Evolutionary conservation across 116 monocot species (phyloP), one percentile per base, ranked within the genome.

Genomic region (Trichopus zeylanicus): DNA sequence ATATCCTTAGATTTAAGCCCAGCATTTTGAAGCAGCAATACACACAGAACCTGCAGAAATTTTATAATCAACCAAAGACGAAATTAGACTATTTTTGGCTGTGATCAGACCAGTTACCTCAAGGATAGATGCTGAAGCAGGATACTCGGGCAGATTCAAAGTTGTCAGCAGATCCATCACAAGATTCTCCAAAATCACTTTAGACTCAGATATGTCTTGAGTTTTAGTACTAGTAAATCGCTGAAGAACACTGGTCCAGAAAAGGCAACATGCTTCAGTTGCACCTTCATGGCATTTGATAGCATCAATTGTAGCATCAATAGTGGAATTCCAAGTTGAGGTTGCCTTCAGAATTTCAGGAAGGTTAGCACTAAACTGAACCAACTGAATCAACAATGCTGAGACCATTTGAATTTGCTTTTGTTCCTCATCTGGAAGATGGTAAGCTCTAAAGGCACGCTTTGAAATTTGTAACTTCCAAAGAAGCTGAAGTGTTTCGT

Each of bases 341-440:
- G 67, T 62, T 62, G 75, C 31, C 26, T 76, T 76, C 3, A 82
- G 23, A n/a, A 62, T 65, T 61, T 91, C 92, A 54, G 92, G 88
- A 69, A 88, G 70, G 51, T 73, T 73, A 27, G 76, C 70, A 78
- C 92, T 85, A 59, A 73, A 86, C 57, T 99, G 99, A 62, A 86
- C 86, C 73, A 99, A 64, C 53, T 99, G 99, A 74, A 99, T 82
- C 37, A 99, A 61, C 62, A 92, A 76, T 5, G 92, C 99, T 31
- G 99, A 88, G 56, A 92, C 72, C 99, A 99, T 92, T 72, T 99
- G 99, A 65, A 99, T 99, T 61, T 99, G 99, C 72, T 83, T 99
- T 51, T 88, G 83, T 33, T 99, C 99, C 69, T 86, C 99, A 82
- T 98, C 98, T 56, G 82, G 83, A 20, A 99, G 61, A 81, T 85